Evolutionary conservation across 192 early-diverging fungal genomes (phyloP), one percentile per base, ranked within the genome.

Genomic region (Coemansia sp.): DNA sequence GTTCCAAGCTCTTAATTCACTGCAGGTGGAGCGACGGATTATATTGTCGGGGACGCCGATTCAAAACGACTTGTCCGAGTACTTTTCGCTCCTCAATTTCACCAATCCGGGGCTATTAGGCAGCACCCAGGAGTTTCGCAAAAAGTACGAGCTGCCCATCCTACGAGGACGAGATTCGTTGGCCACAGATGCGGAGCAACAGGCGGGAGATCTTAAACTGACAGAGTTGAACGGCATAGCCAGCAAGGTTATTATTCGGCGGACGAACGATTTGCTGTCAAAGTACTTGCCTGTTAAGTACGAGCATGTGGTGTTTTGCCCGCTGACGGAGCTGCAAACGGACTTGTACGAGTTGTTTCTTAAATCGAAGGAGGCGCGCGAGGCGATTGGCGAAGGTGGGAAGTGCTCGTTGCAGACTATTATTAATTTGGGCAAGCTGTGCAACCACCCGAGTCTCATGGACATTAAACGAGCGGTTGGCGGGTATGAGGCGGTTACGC

Each of bases 301-400:
- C 80, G 97, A 99, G 56, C 90, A 99, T 63, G 93, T 99, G 7
- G 97, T 99, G 21, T 99, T 99, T 70, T 94, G 92, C 62, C 83
- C 84, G 48, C 74, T 95, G 15, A 82, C 86, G 8, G 71, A 79
- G 4, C 61, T 90, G 19, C 97, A 99, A 65, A 49, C 83, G 6
- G 68, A 82, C 8, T 65, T 99, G 5, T 99, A 99, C 64, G 81
- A 88, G 40, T 60, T 85, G 35, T 98, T 90, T 38, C 69, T 88
- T 17, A 60, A 89, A 85, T 60, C 90, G 79, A 79, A 78, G 59
- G 57, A 83, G 85, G 46, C 77, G 60, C 49, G 69, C 2, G 66
- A 57, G 8, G 73, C 61, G 18, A 70, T 85, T 4, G 81, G 83
- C 34, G 89, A 87, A 19, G 80, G 80, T 29, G 90, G 86, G 35